Evolutionary conservation across 2,329 filamentous ascomycete genomes (phyloP), one percentile per base, ranked within the genome.

Genomic region (Colletotrichum sp.): DNA sequence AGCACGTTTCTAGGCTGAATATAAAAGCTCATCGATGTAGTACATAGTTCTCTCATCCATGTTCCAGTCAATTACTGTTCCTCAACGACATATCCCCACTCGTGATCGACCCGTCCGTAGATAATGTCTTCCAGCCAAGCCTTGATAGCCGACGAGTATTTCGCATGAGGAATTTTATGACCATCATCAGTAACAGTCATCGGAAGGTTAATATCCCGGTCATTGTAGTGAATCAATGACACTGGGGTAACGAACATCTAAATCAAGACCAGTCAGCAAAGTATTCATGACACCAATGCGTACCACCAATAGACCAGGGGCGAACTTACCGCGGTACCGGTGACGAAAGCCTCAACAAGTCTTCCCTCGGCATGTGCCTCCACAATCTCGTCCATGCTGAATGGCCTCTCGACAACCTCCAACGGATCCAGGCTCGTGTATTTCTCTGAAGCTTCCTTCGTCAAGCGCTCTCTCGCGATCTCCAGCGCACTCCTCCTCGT

Each of bases 271-370:
- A 16, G 77, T 82, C 58, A 84, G 34, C 48, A 18, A 43, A 18
- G 6, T 13, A 16, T 12, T 16, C 12, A 2, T 15, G 16, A 80
- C 30, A 58, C 57, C 8, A 55, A 8, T 18, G 6, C 9, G 18
- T 10, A 5, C 28, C 12, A 30, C 18, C 58, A 34, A 5, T 5
- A 30, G 34, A 2, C 65, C 2, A 43, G 24, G 26, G n/a, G 43
- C 1, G 8, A 78, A 90, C 92, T 88, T 88, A 94, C 93, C 72
- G 96, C 96, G 76, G 96, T 98, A 21, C 96, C 96, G 38, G 94
- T 92, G 7, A 94, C 95, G 82, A 98, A 98, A 2, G 94, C 91
- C 86, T 98, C 96, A 10, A 98, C 83, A 63, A 98, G 84, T 4
- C 96, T 88, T 4, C 94, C 95, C 81, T 98, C 95, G 55, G 89